Evolutionary conservation across 345 rosid genomes (phyloP).

Genomic region (Populus tremula): DNA sequence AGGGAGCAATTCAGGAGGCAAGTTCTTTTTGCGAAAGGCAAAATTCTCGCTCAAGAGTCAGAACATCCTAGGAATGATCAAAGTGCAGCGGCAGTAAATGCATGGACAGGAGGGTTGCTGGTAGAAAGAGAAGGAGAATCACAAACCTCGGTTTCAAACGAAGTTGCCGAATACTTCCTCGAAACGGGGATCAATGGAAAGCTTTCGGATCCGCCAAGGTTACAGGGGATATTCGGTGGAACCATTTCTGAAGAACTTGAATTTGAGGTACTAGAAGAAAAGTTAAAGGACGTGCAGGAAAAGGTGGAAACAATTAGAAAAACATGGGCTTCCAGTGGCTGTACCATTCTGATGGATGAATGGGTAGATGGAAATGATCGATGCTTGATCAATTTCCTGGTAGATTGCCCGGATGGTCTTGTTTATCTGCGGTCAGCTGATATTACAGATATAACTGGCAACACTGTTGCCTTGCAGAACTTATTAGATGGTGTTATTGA

Average conservation of each 20-base stretch:
- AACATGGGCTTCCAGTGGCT: background rate
- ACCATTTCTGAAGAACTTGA: background rate
- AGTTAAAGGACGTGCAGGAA: no score
- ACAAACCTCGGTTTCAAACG: background rate
- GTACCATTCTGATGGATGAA: background rate
- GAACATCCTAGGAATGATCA: background rate
- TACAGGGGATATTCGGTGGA: background rate
- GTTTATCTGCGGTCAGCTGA: background rate
- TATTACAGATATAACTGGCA: background rate
- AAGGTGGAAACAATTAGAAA: background rate
- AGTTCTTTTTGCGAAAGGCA: background rate
- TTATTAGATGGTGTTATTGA: background rate
- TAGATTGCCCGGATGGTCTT: background rate
- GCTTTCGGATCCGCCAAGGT: background rate
- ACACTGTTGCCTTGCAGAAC: background rate
- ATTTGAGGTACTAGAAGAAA: no score
- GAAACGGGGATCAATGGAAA: background rate
- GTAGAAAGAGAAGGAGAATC: background rate
- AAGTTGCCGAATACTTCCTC: background rate
- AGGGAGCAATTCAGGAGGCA: background rate
- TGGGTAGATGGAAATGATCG: background rate
- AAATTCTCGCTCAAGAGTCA: background rate
- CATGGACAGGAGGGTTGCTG: background rate
- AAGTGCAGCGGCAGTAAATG: background rate
- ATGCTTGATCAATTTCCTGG: background rate